Conservation (phyloP, 2,329 filamentous ascomycete species). For the Sarocladium brachiariae region DNA sequence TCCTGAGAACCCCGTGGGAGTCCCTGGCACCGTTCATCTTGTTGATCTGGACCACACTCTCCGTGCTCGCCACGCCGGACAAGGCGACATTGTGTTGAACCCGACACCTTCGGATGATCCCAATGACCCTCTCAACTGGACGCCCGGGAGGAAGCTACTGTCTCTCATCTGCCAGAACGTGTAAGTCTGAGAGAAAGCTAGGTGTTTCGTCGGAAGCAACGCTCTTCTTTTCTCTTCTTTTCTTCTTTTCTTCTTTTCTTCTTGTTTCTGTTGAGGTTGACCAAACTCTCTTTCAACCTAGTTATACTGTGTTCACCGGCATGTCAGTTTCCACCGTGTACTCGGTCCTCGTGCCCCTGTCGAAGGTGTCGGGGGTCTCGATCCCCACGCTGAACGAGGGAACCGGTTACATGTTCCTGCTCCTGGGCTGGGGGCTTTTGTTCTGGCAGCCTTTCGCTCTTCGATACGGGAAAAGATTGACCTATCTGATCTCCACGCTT, state of each 20-base stretch:
- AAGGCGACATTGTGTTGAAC: constrained; percentile 40
- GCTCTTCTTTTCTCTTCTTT: no score
- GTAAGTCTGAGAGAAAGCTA: no score
- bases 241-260: no score
- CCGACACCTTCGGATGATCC: constrained; percentile 42
- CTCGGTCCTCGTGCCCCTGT: constrained; percentile 30
- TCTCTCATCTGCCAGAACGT: constrained; percentile 22
- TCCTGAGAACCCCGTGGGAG: background rate
- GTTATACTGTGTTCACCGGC: constrained; percentile 32
- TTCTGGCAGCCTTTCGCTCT: constrained; percentile 42
- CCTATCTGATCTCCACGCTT: constrained; percentile 30
- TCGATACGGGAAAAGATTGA: constrained; percentile 35
- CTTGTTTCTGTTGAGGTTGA: no score
- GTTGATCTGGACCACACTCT: constrained; percentile 30
- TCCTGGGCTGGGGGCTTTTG: constrained; percentile 37
- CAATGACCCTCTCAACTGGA: constrained; percentile 48
- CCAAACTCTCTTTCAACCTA: constrained; percentile 14
- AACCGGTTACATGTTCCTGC: constrained; percentile 34
- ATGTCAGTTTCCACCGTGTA: constrained; percentile 33
- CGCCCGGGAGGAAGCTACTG: constrained; percentile 12
- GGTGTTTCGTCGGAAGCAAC: no score
- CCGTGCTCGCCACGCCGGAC: constrained; percentile 23
- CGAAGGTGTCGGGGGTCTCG: constrained; percentile 24
- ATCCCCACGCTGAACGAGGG: constrained; percentile 30
- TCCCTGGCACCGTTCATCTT: constrained; percentile 35